Evolutionary conservation across 441 rosid species (phyloP).

Genomic region (Croton setiger): DNA sequence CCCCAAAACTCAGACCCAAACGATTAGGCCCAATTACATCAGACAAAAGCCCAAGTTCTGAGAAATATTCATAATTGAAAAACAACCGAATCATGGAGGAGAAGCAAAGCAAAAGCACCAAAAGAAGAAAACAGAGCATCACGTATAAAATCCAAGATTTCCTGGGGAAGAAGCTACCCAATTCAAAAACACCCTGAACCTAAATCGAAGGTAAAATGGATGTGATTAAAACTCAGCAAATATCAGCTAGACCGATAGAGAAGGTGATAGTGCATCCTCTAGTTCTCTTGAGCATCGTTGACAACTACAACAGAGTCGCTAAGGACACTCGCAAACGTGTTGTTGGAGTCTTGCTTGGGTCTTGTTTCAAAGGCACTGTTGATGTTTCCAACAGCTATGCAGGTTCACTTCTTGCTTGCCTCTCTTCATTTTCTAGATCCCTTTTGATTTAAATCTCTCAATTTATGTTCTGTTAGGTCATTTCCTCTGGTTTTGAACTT

Average conservation of each 20-base stretch:
- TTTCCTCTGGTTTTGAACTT: not conserved
- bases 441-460: not conserved
- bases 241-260: conserved; percentile 63
- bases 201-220: too few relatives aligned
- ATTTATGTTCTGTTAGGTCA: not conserved
- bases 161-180: conserved; percentile 52
- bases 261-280: conserved; percentile 84
- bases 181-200: too few relatives aligned
- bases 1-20: too few relatives aligned
- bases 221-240: conserved; percentile 73
- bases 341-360: conserved; percentile 68
- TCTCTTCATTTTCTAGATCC: conserved; percentile 9
- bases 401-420: conserved; percentile 29
- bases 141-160: conserved; percentile 22
- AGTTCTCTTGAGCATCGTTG: conserved; percentile 83
- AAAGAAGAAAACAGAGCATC: not conserved
- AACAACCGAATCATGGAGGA: not conserved
- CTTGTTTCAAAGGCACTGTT: conserved; percentile 58
- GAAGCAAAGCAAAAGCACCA: not conserved
- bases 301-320: conserved; percentile 82
- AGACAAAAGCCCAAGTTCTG: not conserved
- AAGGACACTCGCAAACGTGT: conserved; percentile 82
- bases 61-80: not conserved
- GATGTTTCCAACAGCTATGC: conserved; percentile 86
- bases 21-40: not conserved